phyloP scores from a whole-genome alignment of 495 filamentous ascomycete genomes.

The Trichoderma gamsii region DNA sequence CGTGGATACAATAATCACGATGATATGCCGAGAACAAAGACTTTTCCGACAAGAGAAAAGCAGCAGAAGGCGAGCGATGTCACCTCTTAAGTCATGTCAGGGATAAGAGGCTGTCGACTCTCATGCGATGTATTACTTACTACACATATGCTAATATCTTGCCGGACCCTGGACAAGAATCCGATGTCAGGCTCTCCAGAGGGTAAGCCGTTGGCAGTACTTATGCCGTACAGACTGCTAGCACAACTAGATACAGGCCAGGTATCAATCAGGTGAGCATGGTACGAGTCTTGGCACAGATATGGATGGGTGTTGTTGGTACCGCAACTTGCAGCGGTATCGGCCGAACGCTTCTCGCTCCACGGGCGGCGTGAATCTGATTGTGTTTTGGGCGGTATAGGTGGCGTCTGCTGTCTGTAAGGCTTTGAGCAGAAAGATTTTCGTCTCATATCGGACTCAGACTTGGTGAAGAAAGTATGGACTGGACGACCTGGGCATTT shows the following conservation, averaged over 20 bases:
- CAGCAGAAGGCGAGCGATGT: neutral
- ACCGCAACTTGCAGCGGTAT: neutral
- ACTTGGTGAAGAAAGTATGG: too few relatives aligned
- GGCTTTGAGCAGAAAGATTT: too few relatives aligned
- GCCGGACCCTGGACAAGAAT: neutral
- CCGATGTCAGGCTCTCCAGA: neutral
- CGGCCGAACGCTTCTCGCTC: neutral
- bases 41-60: neutral
- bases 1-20: neutral
- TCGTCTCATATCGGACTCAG: too few relatives aligned
- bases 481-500: too few relatives aligned
- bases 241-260: neutral
- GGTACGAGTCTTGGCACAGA: neutral
- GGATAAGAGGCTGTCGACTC: neutral
- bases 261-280: neutral
- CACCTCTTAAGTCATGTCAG: neutral
- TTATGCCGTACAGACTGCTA: neutral
- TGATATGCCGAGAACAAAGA: neutral
- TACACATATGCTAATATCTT: neutral
- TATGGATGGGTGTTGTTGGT: neutral
- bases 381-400: neutral
- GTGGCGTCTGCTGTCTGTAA: too few relatives aligned
- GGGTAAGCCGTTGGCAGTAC: neutral
- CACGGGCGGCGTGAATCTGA: neutral
- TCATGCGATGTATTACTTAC: neutral